phyloP scores from a whole-genome alignment of 306 rosid genomes.

The Boehmeria nivea region DNA sequence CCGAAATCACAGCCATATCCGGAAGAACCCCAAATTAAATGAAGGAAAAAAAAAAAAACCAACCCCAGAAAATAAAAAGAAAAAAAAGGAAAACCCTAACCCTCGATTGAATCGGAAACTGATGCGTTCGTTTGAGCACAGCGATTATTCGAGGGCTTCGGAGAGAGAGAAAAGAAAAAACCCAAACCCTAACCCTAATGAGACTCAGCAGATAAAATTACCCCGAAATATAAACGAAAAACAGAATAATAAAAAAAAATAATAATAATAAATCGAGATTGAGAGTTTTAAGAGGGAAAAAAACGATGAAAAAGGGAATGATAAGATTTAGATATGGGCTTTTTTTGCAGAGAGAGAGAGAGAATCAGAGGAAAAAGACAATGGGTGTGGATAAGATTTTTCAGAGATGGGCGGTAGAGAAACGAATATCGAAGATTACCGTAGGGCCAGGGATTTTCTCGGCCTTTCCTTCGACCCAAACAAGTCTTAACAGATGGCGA shows the following conservation, averaged over 20 bases:
- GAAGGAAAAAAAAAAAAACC: not conserved
- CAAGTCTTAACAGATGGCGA: slow-evolving; percentile 11
- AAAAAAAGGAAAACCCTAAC: slow-evolving; percentile 7
- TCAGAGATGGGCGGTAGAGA: slow-evolving; percentile 43
- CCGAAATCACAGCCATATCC: slow-evolving; percentile 43
- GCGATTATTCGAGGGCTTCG: slow-evolving; percentile 35
- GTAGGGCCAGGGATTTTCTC: slow-evolving; percentile 24
- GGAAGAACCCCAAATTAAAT: not conserved
- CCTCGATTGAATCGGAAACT: slow-evolving; percentile 33
- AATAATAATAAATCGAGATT: not conserved
- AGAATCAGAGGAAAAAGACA: slow-evolving; percentile 19
- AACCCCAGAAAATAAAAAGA: not conserved
- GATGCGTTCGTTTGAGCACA: slow-evolving; percentile 19
- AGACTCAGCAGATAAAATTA: slow-evolving; percentile 1
- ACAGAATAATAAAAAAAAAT: not conserved
- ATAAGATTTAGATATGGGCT: slow-evolving; percentile 33
- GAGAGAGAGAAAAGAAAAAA: not conserved
- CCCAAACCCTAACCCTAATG: slow-evolving; percentile 15
- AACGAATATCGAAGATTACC: slow-evolving; percentile 28
- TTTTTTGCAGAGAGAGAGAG: not conserved
- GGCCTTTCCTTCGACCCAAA: slow-evolving; percentile 6
- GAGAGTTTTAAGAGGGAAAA: not conserved
- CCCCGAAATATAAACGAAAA: not conserved
- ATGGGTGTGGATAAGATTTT: slow-evolving; percentile 52
- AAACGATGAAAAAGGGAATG: not conserved